Evolutionary conservation across 306 rosid species (phyloP).

Genomic region (Prunus mume): DNA sequence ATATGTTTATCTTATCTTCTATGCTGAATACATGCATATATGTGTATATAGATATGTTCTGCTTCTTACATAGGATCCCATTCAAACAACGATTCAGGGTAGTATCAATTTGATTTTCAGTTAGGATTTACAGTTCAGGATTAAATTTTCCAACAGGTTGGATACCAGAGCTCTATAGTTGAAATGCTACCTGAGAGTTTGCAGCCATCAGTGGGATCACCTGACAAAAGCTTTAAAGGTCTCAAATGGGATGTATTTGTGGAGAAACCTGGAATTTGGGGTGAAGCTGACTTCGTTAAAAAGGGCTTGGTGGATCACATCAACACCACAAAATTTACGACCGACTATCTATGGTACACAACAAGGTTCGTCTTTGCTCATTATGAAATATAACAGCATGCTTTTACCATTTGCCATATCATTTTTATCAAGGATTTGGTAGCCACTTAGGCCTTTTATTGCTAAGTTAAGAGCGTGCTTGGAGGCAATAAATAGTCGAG

Average conservation of each 20-base stretch:
- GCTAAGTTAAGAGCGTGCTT: no score
- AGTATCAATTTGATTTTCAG: neutral
- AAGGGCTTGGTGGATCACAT: conserved; percentile 85
- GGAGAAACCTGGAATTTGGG: conserved; percentile 89
- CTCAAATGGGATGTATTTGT: conserved; percentile 67
- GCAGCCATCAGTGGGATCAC: conserved; percentile 35
- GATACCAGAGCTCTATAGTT: conserved; percentile 54
- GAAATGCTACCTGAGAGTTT: conserved; percentile 68
- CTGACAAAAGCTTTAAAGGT: conserved; percentile 39
- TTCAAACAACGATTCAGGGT: neutral
- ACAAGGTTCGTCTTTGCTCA: conserved; percentile 65
- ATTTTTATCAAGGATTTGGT: neutral
- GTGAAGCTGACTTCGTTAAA: conserved; percentile 59
- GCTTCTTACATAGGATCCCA: neutral
- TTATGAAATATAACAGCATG: neutral
- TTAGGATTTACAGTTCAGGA: conserved; percentile 16
- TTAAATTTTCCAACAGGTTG: conserved; percentile 55
- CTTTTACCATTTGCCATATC: neutral
- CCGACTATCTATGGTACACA: conserved; percentile 90
- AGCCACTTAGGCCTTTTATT: no score
- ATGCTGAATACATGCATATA: neutral
- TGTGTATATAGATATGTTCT: neutral
- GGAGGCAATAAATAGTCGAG: no score
- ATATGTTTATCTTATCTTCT: neutral
- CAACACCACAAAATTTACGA: conserved; percentile 87